A percentile compares a stretch with the other conserved stretches of the same genome.
Conservation (phyloP, 768 basidiomycete genomes). For the Tricholoma bakamatsutake region DNA sequence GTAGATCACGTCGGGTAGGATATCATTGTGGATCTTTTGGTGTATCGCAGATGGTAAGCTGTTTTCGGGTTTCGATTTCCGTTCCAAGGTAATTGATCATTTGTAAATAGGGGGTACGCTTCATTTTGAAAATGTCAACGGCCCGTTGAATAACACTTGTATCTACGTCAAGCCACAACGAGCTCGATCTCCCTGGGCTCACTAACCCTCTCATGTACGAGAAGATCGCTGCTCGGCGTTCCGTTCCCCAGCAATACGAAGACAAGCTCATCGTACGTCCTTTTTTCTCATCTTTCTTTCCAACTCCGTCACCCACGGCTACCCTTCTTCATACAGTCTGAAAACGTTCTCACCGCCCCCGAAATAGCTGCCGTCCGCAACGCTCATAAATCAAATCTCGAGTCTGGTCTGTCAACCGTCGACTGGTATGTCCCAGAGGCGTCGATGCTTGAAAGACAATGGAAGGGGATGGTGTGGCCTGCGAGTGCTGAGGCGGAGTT, state of each 20-base stretch:
- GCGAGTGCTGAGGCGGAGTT: slow-evolving; percentile 42
- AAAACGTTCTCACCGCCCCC: slow-evolving; percentile 46
- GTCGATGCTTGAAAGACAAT: slow-evolving; percentile 61
- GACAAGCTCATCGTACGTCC: slow-evolving; percentile 61
- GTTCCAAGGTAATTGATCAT: background rate
- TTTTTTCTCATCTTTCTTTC: background rate
- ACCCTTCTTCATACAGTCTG: slow-evolving; percentile 26
- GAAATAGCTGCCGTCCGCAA: slow-evolving; percentile 47
- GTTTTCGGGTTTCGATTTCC: background rate
- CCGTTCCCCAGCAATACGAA: slow-evolving; percentile 80
- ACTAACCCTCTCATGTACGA: slow-evolving; percentile 92
- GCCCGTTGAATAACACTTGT: background rate
- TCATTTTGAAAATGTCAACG: background rate
- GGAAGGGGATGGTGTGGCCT: slow-evolving; percentile 66
- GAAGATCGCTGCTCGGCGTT: slow-evolving; percentile 69
- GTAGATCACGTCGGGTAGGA: slow-evolving; percentile 36
- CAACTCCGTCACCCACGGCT: background rate
- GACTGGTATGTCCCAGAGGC: slow-evolving; percentile 42
- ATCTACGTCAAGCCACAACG: slow-evolving; percentile 63
- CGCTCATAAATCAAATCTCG: slow-evolving; percentile 57
- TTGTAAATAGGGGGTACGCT: slow-evolving; percentile 33
- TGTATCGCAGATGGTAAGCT: slow-evolving; percentile 75
- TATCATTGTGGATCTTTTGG: slow-evolving; percentile 83
- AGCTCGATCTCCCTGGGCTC: slow-evolving; percentile 80
- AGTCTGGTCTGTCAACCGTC: slow-evolving; percentile 49